phyloP scores from a whole-genome alignment of 164 flowering plant species.

The Santalum album region DNA sequence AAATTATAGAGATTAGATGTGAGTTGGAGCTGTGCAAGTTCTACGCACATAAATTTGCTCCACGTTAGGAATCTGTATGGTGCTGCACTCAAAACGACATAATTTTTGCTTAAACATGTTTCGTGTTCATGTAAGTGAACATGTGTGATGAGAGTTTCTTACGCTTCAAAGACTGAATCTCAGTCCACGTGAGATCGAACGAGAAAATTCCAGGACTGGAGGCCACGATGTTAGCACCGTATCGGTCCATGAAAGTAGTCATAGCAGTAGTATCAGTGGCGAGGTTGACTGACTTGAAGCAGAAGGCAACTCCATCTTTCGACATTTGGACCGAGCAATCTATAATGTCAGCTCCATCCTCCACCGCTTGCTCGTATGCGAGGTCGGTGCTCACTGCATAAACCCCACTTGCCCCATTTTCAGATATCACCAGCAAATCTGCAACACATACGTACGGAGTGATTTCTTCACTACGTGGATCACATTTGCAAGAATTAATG shows the following conservation, averaged over 20 bases:
- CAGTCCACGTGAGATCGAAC: slow-evolving; percentile 79
- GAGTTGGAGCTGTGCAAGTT: background rate
- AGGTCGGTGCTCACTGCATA: slow-evolving; percentile 79
- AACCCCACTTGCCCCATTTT: slow-evolving; percentile 89
- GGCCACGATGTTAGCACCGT: slow-evolving; percentile 46
- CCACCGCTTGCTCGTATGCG: slow-evolving; percentile 74
- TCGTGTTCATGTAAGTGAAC: too few species aligned
- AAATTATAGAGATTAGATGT: slow-evolving; percentile 7
- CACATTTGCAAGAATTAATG: too few species aligned
- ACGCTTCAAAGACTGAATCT: slow-evolving; percentile 74
- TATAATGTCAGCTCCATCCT: slow-evolving; percentile 82
- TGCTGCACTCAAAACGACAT: too few species aligned
- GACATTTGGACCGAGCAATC: slow-evolving; percentile 92
- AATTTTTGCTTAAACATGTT: too few species aligned
- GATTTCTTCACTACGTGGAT: too few species aligned
- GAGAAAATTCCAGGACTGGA: slow-evolving; percentile 88
- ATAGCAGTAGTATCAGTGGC: slow-evolving; percentile 46
- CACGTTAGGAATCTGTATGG: too few species aligned
- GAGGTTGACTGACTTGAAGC: slow-evolving; percentile 55
- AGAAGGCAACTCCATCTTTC: slow-evolving; percentile 81
- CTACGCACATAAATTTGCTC: too few species aligned
- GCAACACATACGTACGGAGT: slow-evolving; percentile 38
- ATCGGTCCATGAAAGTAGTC: slow-evolving; percentile 45
- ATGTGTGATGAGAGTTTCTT: slow-evolving; percentile 7
- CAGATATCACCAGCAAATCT: slow-evolving; percentile 50